Base-by-base conservation (phyloP, 163 green algal species). In the Scenedesmus sp. region DNA sequence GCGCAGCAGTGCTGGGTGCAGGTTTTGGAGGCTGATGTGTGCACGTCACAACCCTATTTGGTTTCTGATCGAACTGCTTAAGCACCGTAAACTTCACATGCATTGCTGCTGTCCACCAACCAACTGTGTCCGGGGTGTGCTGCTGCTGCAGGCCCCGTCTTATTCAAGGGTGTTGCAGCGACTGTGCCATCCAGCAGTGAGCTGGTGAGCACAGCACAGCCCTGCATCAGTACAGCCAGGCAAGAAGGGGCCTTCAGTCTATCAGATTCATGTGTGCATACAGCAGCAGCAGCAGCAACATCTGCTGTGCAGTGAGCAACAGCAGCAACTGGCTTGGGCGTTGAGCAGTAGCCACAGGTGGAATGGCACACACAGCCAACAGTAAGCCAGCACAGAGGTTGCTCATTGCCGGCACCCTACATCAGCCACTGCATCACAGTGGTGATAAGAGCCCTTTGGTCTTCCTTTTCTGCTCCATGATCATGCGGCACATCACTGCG, bases 81-180 rank as follows among this genome's bases (percentile, higher is more conserved):
- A 35, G 3, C 22, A 6, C 30, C 16, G 24, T 9, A 18, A 76
- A 0, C 30, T 10, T 3, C 20, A 9, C 30, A 40, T 40, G 65
- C 65, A 40, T 40, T 76, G 65, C 30, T 76, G 6, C 6, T 76
- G 7, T 76, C 3, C 13, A 56, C 49, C 13, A 20, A 13, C 24
- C 7, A 30, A 40, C 65, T 22, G 16, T 40, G 42, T 20, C 42
- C 59, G 78, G 42, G 33, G 42, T 53, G n/a, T 70, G 40, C 24
- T 73, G 70, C 70, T 83, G 59, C 49, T 10, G 82, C 91, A 95
- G 92, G 93, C 88, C 94, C 95, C 10, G 44, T 98, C 5, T 43
- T 97, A 13, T 98, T 96, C 93, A 90, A 91, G 30, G 96, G 97
- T 18, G 91, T 96, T 9, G 96, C 90, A 3, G 83, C 94, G 1